A percentile compares a stretch with the other conserved stretches of the same genome.
Evolutionary conservation across 805 yeast species (phyloP).

Genomic region (Myxozyma udenii): DNA sequence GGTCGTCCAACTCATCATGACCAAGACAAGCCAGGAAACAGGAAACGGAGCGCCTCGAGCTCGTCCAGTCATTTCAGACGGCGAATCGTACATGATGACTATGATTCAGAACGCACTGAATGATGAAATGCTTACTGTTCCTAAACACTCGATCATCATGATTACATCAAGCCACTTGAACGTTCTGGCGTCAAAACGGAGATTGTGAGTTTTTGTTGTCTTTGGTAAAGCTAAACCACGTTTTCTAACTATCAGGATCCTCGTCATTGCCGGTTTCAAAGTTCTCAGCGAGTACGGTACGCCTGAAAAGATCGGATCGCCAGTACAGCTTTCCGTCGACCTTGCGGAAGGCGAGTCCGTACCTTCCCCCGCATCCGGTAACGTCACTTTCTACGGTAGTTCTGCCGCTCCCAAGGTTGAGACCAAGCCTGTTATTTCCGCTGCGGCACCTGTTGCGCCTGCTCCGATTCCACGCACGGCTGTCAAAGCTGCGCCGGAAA

Average conservation of each 20-base stretch:
- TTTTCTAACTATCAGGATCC: constrained; percentile 5
- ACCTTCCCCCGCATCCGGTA: neutral
- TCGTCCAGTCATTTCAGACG: constrained; percentile 29
- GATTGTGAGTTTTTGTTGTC: constrained; percentile 3
- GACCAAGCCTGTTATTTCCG: neutral
- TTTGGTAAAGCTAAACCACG: neutral
- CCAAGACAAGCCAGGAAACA: constrained; percentile 18
- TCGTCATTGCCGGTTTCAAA: constrained; percentile 19
- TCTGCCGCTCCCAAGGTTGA: neutral
- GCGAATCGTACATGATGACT: constrained; percentile 23
- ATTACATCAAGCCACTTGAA: constrained; percentile 17
- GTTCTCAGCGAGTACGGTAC: constrained; percentile 20
- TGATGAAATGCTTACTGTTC: constrained; percentile 13
- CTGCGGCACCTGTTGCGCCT: neutral
- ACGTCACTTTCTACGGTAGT: constrained; percentile 18
- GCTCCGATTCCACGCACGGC: neutral
- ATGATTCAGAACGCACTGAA: constrained; percentile 18
- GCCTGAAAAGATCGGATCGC: constrained; percentile 25
- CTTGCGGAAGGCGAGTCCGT: neutral
- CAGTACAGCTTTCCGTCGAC: constrained; percentile 6
- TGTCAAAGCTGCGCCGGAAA: constrained; percentile 1
- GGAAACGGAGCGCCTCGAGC: constrained; percentile 26
- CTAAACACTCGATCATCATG: constrained; percentile 20
- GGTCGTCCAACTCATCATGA: constrained; percentile 25
- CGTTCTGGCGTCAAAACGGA: constrained; percentile 13